Percentiles rank a stretch among this genome's conserved stretches.
Evolutionary conservation across 805 yeast genomes (phyloP).

Genomic region (Candida nonsorbophila): DNA sequence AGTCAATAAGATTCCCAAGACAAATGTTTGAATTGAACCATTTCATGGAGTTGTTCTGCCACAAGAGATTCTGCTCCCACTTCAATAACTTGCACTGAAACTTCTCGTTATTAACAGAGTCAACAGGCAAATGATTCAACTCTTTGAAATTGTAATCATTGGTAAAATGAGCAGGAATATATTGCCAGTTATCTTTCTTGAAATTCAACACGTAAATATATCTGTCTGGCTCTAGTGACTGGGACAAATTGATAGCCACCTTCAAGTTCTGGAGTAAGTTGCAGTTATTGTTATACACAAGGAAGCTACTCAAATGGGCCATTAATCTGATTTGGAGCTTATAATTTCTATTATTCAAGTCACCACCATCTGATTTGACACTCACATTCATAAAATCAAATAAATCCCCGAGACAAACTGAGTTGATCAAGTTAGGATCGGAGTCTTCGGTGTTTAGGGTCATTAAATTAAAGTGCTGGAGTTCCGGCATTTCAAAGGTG

Average conservation of each 20-base stretch:
- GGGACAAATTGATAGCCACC: constrained; percentile 12
- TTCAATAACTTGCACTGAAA: constrained; percentile 16
- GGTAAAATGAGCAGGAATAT: constrained; percentile 5
- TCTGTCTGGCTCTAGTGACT: constrained; percentile 4
- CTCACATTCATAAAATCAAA: constrained; percentile 4
- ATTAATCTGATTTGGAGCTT: constrained; percentile 21
- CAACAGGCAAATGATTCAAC: constrained; percentile 9
- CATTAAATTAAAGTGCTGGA: constrained; percentile 12
- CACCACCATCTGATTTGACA: constrained; percentile 2
- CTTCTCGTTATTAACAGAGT: constrained; percentile 10
- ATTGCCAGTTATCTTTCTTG: constrained; percentile 8
- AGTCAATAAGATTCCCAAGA: constrained; percentile 27
- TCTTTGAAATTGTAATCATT: constrained; percentile 8
- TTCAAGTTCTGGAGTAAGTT: constrained; percentile 11
- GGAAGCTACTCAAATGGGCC: constrained; percentile 27
- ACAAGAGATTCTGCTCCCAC: constrained; percentile 30
- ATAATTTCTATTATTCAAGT: constrained; percentile 25
- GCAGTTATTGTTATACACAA: constrained; percentile 22
- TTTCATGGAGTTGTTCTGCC: constrained; percentile 25
- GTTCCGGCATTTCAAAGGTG: constrained; percentile 2
- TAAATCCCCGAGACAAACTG: constrained; percentile 13
- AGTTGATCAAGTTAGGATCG: constrained; percentile 10
- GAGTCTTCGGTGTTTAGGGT: constrained; percentile 9
- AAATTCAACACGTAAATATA: constrained; percentile 16
- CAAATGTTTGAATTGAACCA: constrained; percentile 21